Conservation (phyloP, 2,329 filamentous ascomycete genomes). For the Orbilia blumenaviensis region DNA sequence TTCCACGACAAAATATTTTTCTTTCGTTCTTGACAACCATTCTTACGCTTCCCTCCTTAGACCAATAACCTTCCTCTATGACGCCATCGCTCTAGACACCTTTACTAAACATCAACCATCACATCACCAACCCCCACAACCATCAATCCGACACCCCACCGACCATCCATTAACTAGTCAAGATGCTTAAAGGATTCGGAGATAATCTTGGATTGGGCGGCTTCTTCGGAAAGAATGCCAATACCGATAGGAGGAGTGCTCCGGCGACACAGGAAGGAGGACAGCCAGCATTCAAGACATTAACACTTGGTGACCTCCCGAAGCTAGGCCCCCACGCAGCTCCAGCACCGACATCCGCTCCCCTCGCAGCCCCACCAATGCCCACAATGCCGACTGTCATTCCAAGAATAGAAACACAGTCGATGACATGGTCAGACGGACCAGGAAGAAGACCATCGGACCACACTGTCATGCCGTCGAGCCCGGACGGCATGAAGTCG, state of each 20-base stretch:
- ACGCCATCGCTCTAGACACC: conserved; percentile 4
- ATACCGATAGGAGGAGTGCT: conserved; percentile 27
- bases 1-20: not conserved
- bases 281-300: conserved; percentile 20
- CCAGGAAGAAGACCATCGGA: conserved; percentile 45
- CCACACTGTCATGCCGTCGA: conserved; percentile 25
- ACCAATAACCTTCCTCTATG: conserved; percentile 4
- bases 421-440: conserved; percentile 40
- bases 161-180: conserved; percentile 7
- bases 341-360: conserved; percentile 3
- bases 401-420: conserved; percentile 22
- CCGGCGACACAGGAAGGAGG: conserved; percentile 32
- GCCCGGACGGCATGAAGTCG: conserved; percentile 30
- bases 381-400: conserved; percentile 4
- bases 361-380: conserved; percentile 14
- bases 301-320: conserved; percentile 44
- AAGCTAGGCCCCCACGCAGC: conserved; percentile 9
- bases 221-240: conserved; percentile 20
- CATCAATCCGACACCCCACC: not conserved
- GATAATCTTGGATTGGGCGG: conserved; percentile 24
- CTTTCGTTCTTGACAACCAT: not conserved
- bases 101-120: not conserved
- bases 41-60: not conserved
- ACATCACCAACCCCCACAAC: conserved; percentile 7
- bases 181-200: conserved; percentile 37